Base-by-base conservation (phyloP, 2,329 filamentous ascomycete species). In the Fusarium denticulatum region DNA sequence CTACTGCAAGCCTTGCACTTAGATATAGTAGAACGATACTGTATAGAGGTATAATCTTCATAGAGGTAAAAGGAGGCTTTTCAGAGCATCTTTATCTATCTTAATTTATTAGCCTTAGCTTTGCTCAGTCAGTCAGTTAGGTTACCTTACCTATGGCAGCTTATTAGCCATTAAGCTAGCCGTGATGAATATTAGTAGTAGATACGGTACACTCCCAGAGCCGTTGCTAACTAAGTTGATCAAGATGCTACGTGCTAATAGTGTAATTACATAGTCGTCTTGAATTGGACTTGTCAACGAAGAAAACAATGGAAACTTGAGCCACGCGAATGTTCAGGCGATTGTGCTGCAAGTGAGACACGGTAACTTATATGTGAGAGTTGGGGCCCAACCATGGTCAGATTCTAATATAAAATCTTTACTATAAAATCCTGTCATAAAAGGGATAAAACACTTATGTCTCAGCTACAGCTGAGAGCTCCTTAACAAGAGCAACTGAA, bases 171-270 rank as follows among this genome's bases (percentile, higher is more conserved):
- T 36, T 36, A 36, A 16, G 34, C 13, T 36, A 36, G 8, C 16
- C 34, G 34, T 36, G 15, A 36, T 18, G 34, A 36, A 36, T 36
- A 36, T 18, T 10, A 36, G 34, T 36, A 36, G 34, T 36, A 36
- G 16, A 36, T 36, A 36, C 34, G 34, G 34, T 36, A 60, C 70
- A 71, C 70, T 45, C 65, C 60, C 52, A 46, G 30, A 52, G 65
- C 28, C 26, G n/a, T 34, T 28, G 40, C 30, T 57, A 28, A 67
- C 13, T 28, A 36, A 22, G 22, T 30, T 12, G 43, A 28, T 39
- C 24, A 53, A 36, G 64, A 40, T 56, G 24, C 34, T 45, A 45
- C n/a, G 22, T 37, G 42, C 57, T 56, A 57, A 70, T 43, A 47
- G 37, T 50, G 30, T 34, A 20, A 46, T 46, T 46, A 32, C 34